These are phyloP conservation scores for Monosporozyma unispora DNA, from an alignment of 805 yeast genomes.

Conservation along the genomic window DNA sequence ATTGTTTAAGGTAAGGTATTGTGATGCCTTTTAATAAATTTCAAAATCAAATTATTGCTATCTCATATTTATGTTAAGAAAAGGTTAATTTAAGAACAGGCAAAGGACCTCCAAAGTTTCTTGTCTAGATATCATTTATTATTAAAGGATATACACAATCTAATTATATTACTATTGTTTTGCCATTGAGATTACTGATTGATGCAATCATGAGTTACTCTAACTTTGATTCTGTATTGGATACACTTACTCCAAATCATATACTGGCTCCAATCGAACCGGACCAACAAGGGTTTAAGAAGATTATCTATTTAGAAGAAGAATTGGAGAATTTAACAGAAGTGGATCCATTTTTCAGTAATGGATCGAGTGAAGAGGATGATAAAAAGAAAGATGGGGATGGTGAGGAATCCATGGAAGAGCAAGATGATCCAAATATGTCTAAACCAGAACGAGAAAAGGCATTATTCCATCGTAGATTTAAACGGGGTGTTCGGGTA, in stretches of 20 bases:
- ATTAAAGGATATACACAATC: no score
- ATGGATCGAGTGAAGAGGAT: not conserved
- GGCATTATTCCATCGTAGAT: constrained; percentile 5
- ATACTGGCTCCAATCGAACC: not conserved
- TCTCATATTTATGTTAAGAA: no score
- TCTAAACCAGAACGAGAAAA: not conserved
- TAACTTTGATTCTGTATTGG: not conserved
- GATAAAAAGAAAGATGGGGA: not conserved
- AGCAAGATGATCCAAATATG: not conserved
- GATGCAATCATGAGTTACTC: not conserved
- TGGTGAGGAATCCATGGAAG: not conserved
- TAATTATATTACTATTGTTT: no score
- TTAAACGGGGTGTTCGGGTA: constrained; percentile 16
- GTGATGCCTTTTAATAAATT: not conserved
- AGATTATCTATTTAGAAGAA: not conserved
- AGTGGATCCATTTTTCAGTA: not conserved
- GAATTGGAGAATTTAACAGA: not conserved
- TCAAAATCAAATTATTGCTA: no score
- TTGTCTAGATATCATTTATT: no score
- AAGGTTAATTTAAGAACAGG: no score
- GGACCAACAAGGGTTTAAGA: not conserved
- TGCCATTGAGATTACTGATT: no score
- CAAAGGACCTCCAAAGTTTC: no score
- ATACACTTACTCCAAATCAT: not conserved
- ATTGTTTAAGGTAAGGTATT: not conserved